phyloP scores from a whole-genome alignment of 148 eudicot genomes.

The Persicaria tinctoria region DNA sequence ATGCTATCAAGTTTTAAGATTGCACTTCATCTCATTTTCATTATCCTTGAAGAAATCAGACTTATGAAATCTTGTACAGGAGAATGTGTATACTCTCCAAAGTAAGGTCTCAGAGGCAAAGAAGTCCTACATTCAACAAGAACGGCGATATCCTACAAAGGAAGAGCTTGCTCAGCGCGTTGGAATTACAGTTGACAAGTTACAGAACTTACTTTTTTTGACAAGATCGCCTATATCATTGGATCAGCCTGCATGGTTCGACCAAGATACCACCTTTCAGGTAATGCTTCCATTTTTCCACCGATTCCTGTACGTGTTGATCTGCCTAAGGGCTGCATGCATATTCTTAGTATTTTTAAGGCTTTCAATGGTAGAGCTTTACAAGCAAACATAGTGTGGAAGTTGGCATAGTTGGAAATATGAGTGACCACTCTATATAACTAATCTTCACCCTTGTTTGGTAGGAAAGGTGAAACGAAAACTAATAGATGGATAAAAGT shows the following conservation, averaged over 20 bases:
- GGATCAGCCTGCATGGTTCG: conserved; percentile 64
- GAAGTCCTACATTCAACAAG: conserved; percentile 52
- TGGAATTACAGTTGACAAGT: conserved; percentile 70
- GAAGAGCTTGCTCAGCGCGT: conserved; percentile 62
- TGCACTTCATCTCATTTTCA: background rate
- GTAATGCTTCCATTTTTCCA: conserved; percentile 20
- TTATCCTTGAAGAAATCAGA: background rate
- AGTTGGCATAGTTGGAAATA: background rate
- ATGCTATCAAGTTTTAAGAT: background rate
- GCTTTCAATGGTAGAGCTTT: background rate
- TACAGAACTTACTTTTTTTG: conserved; percentile 41
- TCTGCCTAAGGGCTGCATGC: background rate
- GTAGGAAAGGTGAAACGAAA: background rate
- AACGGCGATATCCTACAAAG: conserved; percentile 48
- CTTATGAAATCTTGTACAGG: conserved; percentile 38
- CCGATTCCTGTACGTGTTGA: background rate
- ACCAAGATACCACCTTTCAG: conserved; percentile 74
- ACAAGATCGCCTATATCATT: conserved; percentile 65
- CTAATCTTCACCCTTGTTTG: background rate
- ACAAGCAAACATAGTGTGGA: background rate
- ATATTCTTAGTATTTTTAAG: background rate
- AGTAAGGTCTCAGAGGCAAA: conserved; percentile 69
- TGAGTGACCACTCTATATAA: background rate
- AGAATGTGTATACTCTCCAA: conserved; percentile 61
- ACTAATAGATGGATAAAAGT: background rate